Percentiles rank a stretch among this genome's conserved stretches.
Conservation (phyloP, 345 rosid genomes). For the Chamaenerion angustifolium region DNA sequence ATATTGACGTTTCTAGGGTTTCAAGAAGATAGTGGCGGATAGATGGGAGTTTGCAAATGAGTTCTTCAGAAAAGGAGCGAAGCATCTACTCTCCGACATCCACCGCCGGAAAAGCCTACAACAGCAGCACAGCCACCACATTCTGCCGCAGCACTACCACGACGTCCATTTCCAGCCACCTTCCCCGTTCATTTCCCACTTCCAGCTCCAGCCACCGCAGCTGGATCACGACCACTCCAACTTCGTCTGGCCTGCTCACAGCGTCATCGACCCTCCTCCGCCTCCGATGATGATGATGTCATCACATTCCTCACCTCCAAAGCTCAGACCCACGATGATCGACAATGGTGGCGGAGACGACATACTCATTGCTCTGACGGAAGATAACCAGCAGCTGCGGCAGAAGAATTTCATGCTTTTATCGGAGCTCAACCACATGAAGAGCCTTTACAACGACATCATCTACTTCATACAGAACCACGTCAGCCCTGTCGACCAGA, state of each 20-base stretch:
- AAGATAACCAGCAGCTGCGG: slow-evolving; percentile 38
- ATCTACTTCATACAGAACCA: slow-evolving; percentile 55
- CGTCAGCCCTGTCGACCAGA: slow-evolving; percentile 17
- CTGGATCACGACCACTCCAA: not conserved
- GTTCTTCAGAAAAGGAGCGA: slow-evolving; percentile 38
- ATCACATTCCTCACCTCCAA: not conserved
- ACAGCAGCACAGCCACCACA: slow-evolving; percentile 13
- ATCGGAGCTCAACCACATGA: slow-evolving; percentile 52
- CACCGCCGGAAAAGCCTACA: slow-evolving; percentile 38
- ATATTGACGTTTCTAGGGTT: slow-evolving; percentile 25
- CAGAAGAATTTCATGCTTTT: slow-evolving; percentile 34
- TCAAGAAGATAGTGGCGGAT: slow-evolving; percentile 42
- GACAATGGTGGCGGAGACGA: not conserved
- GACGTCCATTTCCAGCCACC: slow-evolving; percentile 3
- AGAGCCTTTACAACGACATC: slow-evolving; percentile 44
- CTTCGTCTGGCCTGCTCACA: not conserved
- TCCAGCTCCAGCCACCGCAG: not conserved
- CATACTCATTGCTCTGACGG: slow-evolving; percentile 25
- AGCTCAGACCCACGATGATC: not conserved
- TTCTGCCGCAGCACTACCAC: slow-evolving; percentile 8
- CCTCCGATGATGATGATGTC: slow-evolving; percentile 1
- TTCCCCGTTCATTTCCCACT: not conserved
- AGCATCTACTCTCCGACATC: slow-evolving; percentile 41
- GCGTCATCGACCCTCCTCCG: slow-evolving; percentile 9
- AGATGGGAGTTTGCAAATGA: slow-evolving; percentile 68